phyloP scores from a whole-genome alignment of 306 rosid species.

The Cicer cuneatum region DNA sequence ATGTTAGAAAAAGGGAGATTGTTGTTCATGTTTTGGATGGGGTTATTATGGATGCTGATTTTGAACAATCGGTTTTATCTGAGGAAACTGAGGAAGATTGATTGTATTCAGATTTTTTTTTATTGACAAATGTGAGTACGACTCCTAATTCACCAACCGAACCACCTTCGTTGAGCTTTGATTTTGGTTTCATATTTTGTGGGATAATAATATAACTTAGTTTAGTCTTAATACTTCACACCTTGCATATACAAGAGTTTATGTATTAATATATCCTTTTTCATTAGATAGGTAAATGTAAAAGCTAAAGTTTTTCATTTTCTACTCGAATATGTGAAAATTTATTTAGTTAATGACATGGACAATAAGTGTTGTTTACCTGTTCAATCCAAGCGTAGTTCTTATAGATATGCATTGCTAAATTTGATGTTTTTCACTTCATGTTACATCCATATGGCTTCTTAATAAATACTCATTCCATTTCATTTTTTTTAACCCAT shows the following conservation, averaged over 20 bases:
- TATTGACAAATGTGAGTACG: too few relatives aligned
- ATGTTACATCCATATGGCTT: neutral
- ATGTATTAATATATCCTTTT: neutral
- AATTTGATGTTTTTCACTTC: neutral
- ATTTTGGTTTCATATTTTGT: too few relatives aligned
- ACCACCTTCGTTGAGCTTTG: too few relatives aligned
- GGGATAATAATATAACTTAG: too few relatives aligned
- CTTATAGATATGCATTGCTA: too few relatives aligned
- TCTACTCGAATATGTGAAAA: neutral
- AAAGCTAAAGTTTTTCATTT: neutral
- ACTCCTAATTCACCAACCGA: too few relatives aligned
- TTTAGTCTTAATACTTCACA: neutral
- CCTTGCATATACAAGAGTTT: neutral
- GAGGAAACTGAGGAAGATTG: slow-evolving; percentile 52
- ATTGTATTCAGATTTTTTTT: neutral
- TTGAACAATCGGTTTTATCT: slow-evolving; percentile 62
- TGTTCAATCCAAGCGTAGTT: neutral
- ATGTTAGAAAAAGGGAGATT: slow-evolving; percentile 60
- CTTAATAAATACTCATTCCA: too few relatives aligned
- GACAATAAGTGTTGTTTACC: neutral
- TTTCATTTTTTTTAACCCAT: too few relatives aligned
- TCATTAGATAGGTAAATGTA: neutral
- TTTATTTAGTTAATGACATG: neutral
- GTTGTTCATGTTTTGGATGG: slow-evolving; percentile 82
- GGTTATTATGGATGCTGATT: slow-evolving; percentile 84